These are phyloP conservation scores for Dothideomycetidae sp. DNA, from an alignment of 2,329 filamentous ascomycete species.

Conservation along the genomic window DNA sequence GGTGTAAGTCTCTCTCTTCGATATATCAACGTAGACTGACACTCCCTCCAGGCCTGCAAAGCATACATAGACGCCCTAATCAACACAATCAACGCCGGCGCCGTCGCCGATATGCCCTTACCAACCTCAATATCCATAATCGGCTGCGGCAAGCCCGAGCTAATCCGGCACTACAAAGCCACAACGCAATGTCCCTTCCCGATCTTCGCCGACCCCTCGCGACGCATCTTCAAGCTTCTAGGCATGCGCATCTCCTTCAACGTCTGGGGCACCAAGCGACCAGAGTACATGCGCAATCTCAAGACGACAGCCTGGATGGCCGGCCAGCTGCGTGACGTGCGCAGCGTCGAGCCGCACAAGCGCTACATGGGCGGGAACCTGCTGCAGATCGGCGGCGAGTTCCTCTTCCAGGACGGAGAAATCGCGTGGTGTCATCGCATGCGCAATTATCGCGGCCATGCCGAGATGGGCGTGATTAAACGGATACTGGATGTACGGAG, in stretches of 20 bases:
- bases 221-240: slow-evolving; percentile 23
- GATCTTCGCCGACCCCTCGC: slow-evolving; percentile 25
- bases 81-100: slow-evolving; percentile 21
- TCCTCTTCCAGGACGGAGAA: slow-evolving; percentile 27
- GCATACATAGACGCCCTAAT: slow-evolving; percentile 24
- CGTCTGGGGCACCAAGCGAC: slow-evolving; percentile 18
- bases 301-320: slow-evolving; percentile 18
- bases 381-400: slow-evolving; percentile 29
- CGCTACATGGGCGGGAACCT: slow-evolving; percentile 23
- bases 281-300: slow-evolving; percentile 27
- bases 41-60: slow-evolving; percentile 24
- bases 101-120: slow-evolving; percentile 24
- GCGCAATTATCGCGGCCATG: slow-evolving; percentile 25
- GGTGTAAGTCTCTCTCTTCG: slow-evolving; percentile 16
- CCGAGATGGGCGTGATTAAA: slow-evolving; percentile 23
- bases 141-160: slow-evolving; percentile 24
- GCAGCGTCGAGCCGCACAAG: slow-evolving; percentile 10
- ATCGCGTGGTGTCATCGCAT: slow-evolving; percentile 30
- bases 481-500: slow-evolving; percentile 24
- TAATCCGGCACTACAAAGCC: slow-evolving; percentile 24
- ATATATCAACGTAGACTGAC: no score
- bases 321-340: slow-evolving; percentile 18
- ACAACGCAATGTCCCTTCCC: slow-evolving; percentile 24
- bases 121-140: slow-evolving; percentile 26
- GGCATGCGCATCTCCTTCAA: slow-evolving; percentile 23